A percentile compares a stretch with the other conserved stretches of the same genome.
These are phyloP conservation scores for Chytridium lagenaria DNA, from an alignment of 371 early-diverging fungal species.

Conservation along the genomic window DNA sequence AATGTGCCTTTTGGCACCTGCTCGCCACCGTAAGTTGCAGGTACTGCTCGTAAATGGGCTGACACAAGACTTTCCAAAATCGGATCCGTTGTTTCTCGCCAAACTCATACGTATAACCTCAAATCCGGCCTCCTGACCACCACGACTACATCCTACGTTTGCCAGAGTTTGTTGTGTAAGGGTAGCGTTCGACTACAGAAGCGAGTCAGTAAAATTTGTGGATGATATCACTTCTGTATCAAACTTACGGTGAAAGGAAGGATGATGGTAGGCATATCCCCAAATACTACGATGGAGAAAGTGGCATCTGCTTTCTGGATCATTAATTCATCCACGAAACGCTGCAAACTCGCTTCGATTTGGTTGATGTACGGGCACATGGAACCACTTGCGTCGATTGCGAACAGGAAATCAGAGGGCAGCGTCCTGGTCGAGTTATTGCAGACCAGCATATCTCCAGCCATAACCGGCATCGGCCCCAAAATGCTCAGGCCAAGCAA, in stretches of 20 bases:
- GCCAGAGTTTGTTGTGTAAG: slow-evolving; percentile 20
- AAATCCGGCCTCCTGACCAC: slow-evolving; percentile 46
- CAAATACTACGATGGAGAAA: slow-evolving; percentile 46
- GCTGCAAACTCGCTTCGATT: slow-evolving; percentile 28
- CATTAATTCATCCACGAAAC: slow-evolving; percentile 33
- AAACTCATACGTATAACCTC: slow-evolving; percentile 49
- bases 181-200: slow-evolving; percentile 16
- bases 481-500: neutral
- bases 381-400: slow-evolving; percentile 38
- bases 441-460: slow-evolving; percentile 20
- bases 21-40: slow-evolving; percentile 41
- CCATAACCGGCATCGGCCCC: neutral
- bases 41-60: neutral
- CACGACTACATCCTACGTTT: slow-evolving; percentile 26
- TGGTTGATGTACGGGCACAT: slow-evolving; percentile 47
- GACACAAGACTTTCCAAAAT: slow-evolving; percentile 29
- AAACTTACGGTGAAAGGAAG: slow-evolving; percentile 42
- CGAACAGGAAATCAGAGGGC: slow-evolving; percentile 46
- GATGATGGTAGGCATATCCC: slow-evolving; percentile 39
- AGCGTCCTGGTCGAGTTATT: slow-evolving; percentile 21
- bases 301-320: slow-evolving; percentile 35
- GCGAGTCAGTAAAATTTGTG: too few species aligned
- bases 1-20: slow-evolving; percentile 31
- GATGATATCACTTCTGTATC: too few species aligned
- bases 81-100: slow-evolving; percentile 34